Conservation (phyloP, 257 asterid genomes). For the Linaria vulgaris region DNA sequence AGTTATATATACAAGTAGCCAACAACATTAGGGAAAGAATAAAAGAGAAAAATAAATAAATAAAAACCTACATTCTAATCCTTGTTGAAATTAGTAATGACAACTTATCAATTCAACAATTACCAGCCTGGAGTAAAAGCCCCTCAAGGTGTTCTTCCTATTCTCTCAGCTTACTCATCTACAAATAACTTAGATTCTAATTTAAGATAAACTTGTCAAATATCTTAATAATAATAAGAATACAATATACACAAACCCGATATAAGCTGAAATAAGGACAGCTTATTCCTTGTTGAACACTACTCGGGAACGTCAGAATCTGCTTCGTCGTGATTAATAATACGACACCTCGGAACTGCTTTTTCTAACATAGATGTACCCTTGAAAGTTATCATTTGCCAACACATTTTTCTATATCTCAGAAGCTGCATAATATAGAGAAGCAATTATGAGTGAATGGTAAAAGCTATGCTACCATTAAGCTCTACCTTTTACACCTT, state of each 20-base stretch:
- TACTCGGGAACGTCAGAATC: slow-evolving; percentile 35
- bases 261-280: slow-evolving; percentile 29
- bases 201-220: slow-evolving; percentile 16
- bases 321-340: slow-evolving; percentile 48
- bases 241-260: slow-evolving; percentile 29
- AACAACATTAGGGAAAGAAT: slow-evolving; percentile 8
- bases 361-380: slow-evolving; percentile 89
- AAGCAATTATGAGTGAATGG: slow-evolving; percentile 2
- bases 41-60: background rate
- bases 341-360: slow-evolving; percentile 62
- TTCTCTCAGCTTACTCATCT: slow-evolving; percentile 27
- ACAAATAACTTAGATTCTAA: slow-evolving; percentile 21
- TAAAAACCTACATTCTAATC: slow-evolving; percentile 16
- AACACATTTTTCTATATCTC: slow-evolving; percentile 65
- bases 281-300: slow-evolving; percentile 28
- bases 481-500: background rate
- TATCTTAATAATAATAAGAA: slow-evolving; percentile 11
- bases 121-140: slow-evolving; percentile 19
- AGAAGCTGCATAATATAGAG: slow-evolving; percentile 55
- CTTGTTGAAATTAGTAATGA: slow-evolving; percentile 14
- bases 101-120: slow-evolving; percentile 30
- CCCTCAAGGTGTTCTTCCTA: slow-evolving; percentile 21
- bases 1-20: slow-evolving; percentile 27
- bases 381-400: slow-evolving; percentile 88
- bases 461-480: background rate